A percentile compares a stretch with the other conserved stretches of the same genome.
Evolutionary conservation across 306 rosid species (phyloP).

Genomic region (Styphnolobium japonicum): DNA sequence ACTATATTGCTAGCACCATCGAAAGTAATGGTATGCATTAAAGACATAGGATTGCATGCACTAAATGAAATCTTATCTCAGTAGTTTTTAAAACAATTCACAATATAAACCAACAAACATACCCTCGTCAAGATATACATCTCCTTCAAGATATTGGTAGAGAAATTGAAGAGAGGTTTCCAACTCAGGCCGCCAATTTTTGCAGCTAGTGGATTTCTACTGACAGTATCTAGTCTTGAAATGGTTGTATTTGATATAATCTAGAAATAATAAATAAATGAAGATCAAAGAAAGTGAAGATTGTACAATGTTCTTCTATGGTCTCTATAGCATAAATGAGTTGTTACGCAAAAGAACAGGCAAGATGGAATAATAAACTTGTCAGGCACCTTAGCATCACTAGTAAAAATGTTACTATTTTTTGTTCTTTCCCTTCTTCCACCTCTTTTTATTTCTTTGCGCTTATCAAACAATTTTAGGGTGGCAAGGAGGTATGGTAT

Average conservation of each 20-base stretch:
- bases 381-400: too few relatives aligned
- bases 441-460: too few relatives aligned
- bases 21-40: neutral
- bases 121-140: slow-evolving; percentile 68
- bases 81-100: neutral
- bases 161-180: slow-evolving; percentile 55
- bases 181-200: slow-evolving; percentile 70
- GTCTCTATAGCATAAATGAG: too few relatives aligned
- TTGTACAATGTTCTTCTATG: too few relatives aligned
- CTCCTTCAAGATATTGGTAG: slow-evolving; percentile 54
- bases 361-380: too few relatives aligned
- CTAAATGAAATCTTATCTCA: neutral
- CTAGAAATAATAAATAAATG: slow-evolving; percentile 39
- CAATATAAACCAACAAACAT: slow-evolving; percentile 10
- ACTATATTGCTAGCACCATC: neutral
- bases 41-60: neutral
- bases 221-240: slow-evolving; percentile 56
- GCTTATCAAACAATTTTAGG: too few relatives aligned
- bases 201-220: slow-evolving; percentile 37
- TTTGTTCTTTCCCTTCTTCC: too few relatives aligned
- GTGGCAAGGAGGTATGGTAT: too few relatives aligned
- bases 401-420: too few relatives aligned
- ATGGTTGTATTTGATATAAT: slow-evolving; percentile 79
- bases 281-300: slow-evolving; percentile 12
- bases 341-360: too few relatives aligned